Conservation (phyloP, 108 stramenopile genomes). For the Nitzschia putrida region DNA sequence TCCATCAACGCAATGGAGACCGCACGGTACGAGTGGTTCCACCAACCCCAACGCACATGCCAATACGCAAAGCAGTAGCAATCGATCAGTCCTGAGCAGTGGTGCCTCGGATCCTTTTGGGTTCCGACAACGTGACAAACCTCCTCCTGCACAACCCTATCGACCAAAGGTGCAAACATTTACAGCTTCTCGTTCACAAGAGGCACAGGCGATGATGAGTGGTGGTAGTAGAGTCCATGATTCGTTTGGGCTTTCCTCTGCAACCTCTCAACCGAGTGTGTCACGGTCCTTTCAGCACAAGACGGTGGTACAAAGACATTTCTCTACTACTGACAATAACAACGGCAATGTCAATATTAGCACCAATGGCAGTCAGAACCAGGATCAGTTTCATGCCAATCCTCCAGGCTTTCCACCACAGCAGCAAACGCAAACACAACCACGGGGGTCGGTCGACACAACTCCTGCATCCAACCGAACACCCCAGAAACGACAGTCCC, state of each 20-base stretch:
- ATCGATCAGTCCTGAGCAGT: constrained; percentile 18
- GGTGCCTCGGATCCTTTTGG: constrained; percentile 36
- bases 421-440: constrained; percentile 5
- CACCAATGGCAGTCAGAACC: too few relatives aligned
- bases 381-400: neutral
- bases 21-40: too few relatives aligned
- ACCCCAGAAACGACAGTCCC: constrained; percentile 11
- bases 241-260: too few relatives aligned
- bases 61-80: neutral
- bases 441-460: constrained; percentile 8
- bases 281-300: too few relatives aligned
- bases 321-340: too few relatives aligned
- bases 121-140: constrained; percentile 11
- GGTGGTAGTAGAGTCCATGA: too few relatives aligned
- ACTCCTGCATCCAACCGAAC: constrained; percentile 19
- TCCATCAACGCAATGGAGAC: too few relatives aligned
- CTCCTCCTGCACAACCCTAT: constrained; percentile 8
- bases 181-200: neutral
- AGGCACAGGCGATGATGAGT: too few relatives aligned
- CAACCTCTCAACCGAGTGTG: too few relatives aligned
- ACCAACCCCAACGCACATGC: too few relatives aligned
- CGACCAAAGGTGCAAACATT: neutral
- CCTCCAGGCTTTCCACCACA: neutral
- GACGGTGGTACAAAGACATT: too few relatives aligned
- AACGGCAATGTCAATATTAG: too few relatives aligned